Conservation (phyloP, 768 basidiomycete species). For the Mrakia blollopis region DNA sequence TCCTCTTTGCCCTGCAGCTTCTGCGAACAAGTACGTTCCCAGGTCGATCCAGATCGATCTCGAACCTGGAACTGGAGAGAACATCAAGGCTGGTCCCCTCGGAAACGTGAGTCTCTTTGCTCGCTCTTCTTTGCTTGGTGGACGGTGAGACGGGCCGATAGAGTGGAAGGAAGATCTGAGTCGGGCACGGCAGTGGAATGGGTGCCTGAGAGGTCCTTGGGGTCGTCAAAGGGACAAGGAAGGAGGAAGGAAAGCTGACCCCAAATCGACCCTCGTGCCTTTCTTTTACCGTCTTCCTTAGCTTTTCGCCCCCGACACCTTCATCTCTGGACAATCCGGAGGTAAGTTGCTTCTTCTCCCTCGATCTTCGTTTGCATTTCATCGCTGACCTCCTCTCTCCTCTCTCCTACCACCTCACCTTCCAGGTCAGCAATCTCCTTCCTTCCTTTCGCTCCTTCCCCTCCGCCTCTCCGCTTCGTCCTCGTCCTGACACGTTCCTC, state of each 20-base stretch:
- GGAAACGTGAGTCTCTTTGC: slow-evolving; percentile 46
- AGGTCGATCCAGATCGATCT: slow-evolving; percentile 86
- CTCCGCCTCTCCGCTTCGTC: slow-evolving; percentile 7
- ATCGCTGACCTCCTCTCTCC: background rate
- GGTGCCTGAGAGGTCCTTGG: background rate
- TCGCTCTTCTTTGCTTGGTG: background rate
- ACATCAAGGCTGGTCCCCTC: slow-evolving; percentile 63
- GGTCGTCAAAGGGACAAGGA: background rate
- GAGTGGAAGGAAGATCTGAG: too few species aligned
- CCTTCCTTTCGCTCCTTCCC: background rate
- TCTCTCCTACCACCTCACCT: background rate
- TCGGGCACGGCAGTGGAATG: background rate
- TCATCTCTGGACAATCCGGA: slow-evolving; percentile 52
- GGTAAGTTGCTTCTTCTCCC: background rate
- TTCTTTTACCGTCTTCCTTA: background rate
- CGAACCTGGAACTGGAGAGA: slow-evolving; percentile 78
- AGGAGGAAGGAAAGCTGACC: slow-evolving; percentile 3
- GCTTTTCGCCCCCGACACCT: slow-evolving; percentile 86
- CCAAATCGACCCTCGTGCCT: background rate
- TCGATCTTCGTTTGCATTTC: background rate
- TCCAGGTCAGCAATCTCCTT: background rate
- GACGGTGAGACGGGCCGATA: too few species aligned
- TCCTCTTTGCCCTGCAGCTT: slow-evolving; percentile 73
- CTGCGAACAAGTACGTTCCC: slow-evolving; percentile 72
- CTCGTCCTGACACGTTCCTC: slow-evolving; percentile 10